phyloP scores from a whole-genome alignment of 148 eudicot genomes.

The Bassia scoparia region DNA sequence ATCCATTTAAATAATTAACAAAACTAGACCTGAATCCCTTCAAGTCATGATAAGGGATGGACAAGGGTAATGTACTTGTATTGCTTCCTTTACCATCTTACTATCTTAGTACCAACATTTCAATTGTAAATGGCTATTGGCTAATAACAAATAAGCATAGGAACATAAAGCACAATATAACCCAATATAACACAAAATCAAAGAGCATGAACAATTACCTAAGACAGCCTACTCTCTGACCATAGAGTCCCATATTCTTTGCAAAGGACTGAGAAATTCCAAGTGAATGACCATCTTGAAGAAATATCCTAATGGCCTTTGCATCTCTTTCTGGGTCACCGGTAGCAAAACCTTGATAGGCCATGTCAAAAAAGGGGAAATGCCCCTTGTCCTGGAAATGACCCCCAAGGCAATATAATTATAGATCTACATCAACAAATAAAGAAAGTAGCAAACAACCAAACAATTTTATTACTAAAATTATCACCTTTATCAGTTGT shows the following conservation, averaged over 20 bases:
- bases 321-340: conserved; percentile 98
- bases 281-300: conserved; percentile 83
- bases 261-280: conserved; percentile 95
- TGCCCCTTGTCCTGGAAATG: conserved; percentile 76
- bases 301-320: conserved; percentile 84
- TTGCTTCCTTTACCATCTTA: background rate
- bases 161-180: background rate
- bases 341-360: conserved; percentile 98
- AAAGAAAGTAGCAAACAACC: background rate
- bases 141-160: background rate
- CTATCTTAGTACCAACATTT: background rate
- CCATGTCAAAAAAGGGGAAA: conserved; percentile 98
- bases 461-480: background rate
- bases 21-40: no score
- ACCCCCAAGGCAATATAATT: background rate
- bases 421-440: background rate
- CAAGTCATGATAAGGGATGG: background rate
- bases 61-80: background rate
- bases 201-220: conserved; percentile 44
- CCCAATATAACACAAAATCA: background rate
- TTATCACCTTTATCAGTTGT: conserved; percentile 61
- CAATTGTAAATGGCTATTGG: background rate
- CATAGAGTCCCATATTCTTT: conserved; percentile 98
- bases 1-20: no score
- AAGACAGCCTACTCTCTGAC: conserved; percentile 97